phyloP scores from a whole-genome alignment of 495 filamentous ascomycete species.

The Lichenothelia convexa region DNA sequence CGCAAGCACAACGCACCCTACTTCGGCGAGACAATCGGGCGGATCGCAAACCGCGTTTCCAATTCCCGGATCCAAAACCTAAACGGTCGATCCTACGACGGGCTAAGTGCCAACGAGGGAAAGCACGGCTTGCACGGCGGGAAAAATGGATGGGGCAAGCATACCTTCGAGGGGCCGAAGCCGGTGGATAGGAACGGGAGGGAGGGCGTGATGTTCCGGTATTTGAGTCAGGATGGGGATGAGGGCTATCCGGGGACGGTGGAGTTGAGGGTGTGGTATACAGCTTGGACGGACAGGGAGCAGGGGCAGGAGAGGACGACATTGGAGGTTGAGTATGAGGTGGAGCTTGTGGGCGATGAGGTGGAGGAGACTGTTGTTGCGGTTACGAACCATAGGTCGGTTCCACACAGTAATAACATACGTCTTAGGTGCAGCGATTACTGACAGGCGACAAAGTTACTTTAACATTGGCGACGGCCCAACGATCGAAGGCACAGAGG shows the following conservation, averaged over 20 bases:
- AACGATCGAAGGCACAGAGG: conserved; percentile 57
- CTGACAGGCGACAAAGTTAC: conserved; percentile 45
- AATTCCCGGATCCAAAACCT: conserved; percentile 49
- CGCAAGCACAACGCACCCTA: conserved; percentile 50
- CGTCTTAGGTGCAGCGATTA: not conserved
- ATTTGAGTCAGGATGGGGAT: conserved; percentile 56
- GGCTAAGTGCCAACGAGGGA: conserved; percentile 53
- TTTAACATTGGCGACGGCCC: conserved; percentile 62
- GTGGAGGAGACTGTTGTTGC: conserved; percentile 76
- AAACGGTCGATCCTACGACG: conserved; percentile 48
- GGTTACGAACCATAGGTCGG: conserved; percentile 86
- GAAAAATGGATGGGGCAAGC: conserved; percentile 64
- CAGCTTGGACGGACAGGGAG: conserved; percentile 44
- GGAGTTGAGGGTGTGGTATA: conserved; percentile 61
- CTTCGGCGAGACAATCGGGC: conserved; percentile 88
- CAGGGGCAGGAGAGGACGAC: conserved; percentile 38
- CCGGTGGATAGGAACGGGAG: conserved; percentile 47
- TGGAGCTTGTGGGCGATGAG: conserved; percentile 44
- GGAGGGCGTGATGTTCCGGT: conserved; percentile 58
- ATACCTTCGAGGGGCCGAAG: conserved; percentile 58
- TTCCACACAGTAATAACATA: not conserved
- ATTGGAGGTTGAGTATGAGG: conserved; percentile 76
- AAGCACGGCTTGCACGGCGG: conserved; percentile 75
- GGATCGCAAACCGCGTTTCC: conserved; percentile 73
- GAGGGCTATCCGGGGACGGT: conserved; percentile 78